Conservation (phyloP, 768 basidiomycete species). For the Tricholoma matsutake region DNA sequence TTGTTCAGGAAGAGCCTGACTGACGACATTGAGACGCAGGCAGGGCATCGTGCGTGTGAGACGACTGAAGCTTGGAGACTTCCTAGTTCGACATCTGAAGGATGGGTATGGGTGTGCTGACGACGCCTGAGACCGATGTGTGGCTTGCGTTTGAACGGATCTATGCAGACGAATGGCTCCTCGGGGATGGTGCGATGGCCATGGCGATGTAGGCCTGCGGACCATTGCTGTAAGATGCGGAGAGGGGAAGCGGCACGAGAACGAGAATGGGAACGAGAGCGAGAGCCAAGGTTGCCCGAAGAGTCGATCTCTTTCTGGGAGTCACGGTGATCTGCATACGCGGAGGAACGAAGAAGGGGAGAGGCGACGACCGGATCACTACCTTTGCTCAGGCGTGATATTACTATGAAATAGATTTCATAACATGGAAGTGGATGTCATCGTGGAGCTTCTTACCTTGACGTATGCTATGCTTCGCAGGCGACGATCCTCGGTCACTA, state of each 20-base stretch:
- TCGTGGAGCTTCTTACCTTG: conserved; percentile 33
- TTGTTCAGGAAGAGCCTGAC: conserved; percentile 7
- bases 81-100: conserved; percentile 5
- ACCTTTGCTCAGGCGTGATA: conserved; percentile 27
- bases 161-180: conserved; percentile 53
- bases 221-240: conserved; percentile 53
- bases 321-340: conserved; percentile 18
- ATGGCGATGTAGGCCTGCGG: conserved; percentile 44
- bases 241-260: conserved; percentile 58
- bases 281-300: conserved; percentile 28
- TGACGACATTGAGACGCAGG: conserved; percentile 4
- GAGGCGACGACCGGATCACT: conserved; percentile 35
- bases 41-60: conserved; percentile 6
- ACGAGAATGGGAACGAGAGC: conserved; percentile 48
- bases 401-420: conserved; percentile 17
- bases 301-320: conserved; percentile 23
- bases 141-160: conserved; percentile 44
- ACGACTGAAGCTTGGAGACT: not conserved
- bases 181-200: conserved; percentile 36
- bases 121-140: conserved; percentile 16
- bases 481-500: conserved; percentile 43
- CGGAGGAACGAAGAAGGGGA: conserved; percentile 28
- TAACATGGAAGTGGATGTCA: not conserved
- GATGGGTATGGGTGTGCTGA: conserved; percentile 6
- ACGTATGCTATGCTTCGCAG: conserved; percentile 34